phyloP scores from a whole-genome alignment of 352 stramenopile genomes.

The Proteromonas lacertae region DNA sequence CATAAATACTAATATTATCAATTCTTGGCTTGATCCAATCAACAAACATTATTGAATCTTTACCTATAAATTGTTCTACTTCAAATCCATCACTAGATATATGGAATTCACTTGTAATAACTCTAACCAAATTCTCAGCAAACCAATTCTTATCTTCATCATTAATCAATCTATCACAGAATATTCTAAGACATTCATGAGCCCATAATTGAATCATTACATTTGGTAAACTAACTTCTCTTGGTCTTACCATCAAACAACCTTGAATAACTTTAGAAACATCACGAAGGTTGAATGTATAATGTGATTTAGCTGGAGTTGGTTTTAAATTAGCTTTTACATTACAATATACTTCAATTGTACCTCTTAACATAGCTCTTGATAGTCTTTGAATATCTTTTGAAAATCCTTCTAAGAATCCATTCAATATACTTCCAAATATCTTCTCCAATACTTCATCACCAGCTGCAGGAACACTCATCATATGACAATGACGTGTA shows the following conservation, averaged over 20 bases:
- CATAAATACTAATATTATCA: constrained; percentile 44
- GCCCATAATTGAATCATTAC: constrained; percentile 49
- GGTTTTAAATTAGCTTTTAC: constrained; percentile 49
- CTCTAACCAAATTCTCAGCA: constrained; percentile 19
- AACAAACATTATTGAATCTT: constrained; percentile 24
- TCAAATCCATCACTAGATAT: constrained; percentile 50
- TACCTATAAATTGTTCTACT: constrained; percentile 11
- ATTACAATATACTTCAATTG: constrained; percentile 48
- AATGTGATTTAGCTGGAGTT: constrained; percentile 70
- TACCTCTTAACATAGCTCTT: constrained; percentile 32
- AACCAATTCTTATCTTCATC: constrained; percentile 36
- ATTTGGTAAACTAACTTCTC: constrained; percentile 28
- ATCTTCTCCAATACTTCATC: constrained; percentile 52
- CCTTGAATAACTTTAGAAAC: constrained; percentile 62
- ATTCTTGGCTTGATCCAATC: constrained; percentile 19
- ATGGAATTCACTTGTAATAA: constrained; percentile 32
- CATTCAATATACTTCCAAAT: constrained; percentile 56
- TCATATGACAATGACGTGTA: constrained; percentile 68
- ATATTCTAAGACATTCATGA: constrained; percentile 61
- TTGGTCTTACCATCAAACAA: constrained; percentile 52
- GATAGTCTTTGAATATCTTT: constrained; percentile 31
- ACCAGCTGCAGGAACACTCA: constrained; percentile 58
- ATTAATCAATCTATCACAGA: constrained; percentile 55
- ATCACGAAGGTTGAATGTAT: constrained; percentile 68
- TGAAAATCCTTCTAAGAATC: constrained; percentile 44